These are phyloP conservation scores for Boletus reticulatus DNA, from an alignment of 768 basidiomycete genomes.

Conservation along the genomic window DNA sequence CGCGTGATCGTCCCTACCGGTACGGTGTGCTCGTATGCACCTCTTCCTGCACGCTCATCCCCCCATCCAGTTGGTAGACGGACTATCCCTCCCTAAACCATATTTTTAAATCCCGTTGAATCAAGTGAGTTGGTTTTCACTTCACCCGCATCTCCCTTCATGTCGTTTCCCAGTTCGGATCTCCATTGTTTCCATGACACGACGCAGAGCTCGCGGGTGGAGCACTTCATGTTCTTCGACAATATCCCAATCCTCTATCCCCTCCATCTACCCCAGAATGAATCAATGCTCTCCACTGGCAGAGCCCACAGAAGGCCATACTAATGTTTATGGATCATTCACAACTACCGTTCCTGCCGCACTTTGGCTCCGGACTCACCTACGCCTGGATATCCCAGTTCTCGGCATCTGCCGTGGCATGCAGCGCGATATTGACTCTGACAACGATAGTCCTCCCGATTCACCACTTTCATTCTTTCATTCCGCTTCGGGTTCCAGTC, in stretches of 20 bases:
- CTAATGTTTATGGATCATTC: slow-evolving; percentile 38
- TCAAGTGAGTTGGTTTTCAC: neutral
- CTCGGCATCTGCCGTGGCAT: slow-evolving; percentile 2
- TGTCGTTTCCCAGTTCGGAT: neutral
- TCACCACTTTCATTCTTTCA: slow-evolving; percentile 25
- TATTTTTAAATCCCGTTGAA: no score
- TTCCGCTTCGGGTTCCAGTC: slow-evolving; percentile 12
- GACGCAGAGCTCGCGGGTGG: slow-evolving; percentile 11
- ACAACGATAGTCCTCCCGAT: slow-evolving; percentile 29
- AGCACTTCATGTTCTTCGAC: slow-evolving; percentile 25
- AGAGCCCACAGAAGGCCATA: slow-evolving; percentile 21
- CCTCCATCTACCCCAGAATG: slow-evolving; percentile 23
- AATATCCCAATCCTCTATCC: slow-evolving; percentile 24
- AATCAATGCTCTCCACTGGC: slow-evolving; percentile 22
- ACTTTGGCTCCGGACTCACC: slow-evolving; percentile 26
- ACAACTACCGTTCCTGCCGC: slow-evolving; percentile 37
- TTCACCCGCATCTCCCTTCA: neutral
- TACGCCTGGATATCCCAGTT: slow-evolving; percentile 17
- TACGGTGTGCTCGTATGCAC: neutral
- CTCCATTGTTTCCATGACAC: neutral
- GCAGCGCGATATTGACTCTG: slow-evolving; percentile 4
- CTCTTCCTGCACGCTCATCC: neutral
- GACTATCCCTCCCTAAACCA: neutral
- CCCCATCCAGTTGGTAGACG: neutral
- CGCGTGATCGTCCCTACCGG: neutral